These are phyloP conservation scores for Candolleomyces aberdarensis DNA, from an alignment of 768 basidiomycete genomes.

Conservation along the genomic window DNA sequence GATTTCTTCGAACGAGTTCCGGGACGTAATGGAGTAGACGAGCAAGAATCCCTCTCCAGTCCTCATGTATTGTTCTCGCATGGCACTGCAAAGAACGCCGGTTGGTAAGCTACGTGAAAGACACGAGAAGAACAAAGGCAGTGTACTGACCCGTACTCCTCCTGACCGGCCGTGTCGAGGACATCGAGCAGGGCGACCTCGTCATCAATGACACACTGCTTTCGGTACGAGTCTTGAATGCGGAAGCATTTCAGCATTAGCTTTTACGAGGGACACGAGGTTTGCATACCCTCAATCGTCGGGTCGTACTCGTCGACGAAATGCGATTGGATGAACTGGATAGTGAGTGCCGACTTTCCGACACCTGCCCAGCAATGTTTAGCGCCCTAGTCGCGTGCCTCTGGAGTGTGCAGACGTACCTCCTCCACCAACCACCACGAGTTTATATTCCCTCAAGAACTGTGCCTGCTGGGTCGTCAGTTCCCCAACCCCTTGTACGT, in stretches of 20 bases:
- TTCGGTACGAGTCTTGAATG: slow-evolving; percentile 85
- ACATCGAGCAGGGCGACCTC: slow-evolving; percentile 97
- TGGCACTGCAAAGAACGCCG: slow-evolving; percentile 59
- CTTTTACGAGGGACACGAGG: background rate
- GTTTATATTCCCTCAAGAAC: slow-evolving; percentile 95
- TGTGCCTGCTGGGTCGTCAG: slow-evolving; percentile 53
- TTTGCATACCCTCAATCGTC: slow-evolving; percentile 78
- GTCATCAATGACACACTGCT: slow-evolving; percentile 97
- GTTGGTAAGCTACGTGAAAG: slow-evolving; percentile 5
- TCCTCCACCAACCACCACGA: slow-evolving; percentile 98
- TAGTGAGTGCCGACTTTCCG: slow-evolving; percentile 86
- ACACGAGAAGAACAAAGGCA: slow-evolving; percentile 4
- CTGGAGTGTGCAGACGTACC: slow-evolving; percentile 39
- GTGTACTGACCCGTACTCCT: slow-evolving; percentile 87
- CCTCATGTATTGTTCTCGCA: slow-evolving; percentile 99
- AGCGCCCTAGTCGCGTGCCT: background rate
- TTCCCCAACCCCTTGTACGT: background rate
- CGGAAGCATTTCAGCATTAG: slow-evolving; percentile 4
- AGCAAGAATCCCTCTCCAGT: slow-evolving; percentile 97
- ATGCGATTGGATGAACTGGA: slow-evolving; percentile 96
- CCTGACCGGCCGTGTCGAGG: slow-evolving; percentile 95
- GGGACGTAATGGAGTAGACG: slow-evolving; percentile 97
- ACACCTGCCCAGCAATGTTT: slow-evolving; percentile 31
- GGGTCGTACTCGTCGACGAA: slow-evolving; percentile 94
- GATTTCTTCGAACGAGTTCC: slow-evolving; percentile 97